Base-by-base conservation (phyloP, 139 green algal species). In the Chloropicon primus region DNA sequence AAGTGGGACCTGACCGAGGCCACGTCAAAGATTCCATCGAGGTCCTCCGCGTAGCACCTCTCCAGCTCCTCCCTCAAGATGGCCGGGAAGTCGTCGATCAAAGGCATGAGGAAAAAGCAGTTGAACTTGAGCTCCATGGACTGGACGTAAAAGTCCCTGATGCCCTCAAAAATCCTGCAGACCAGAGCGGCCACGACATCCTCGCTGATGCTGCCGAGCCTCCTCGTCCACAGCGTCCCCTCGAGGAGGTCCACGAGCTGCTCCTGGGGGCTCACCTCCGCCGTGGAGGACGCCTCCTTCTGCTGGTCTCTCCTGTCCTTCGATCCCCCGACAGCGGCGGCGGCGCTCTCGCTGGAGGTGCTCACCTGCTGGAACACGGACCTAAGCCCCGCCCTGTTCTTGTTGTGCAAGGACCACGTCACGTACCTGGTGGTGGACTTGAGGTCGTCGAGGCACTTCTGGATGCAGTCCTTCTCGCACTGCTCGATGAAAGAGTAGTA, bases 81-180 rank as follows among this genome's bases (percentile, higher is more conserved):
- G 5, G 81, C 80, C 5, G 91, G 91, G 85, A 97, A 97, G 22
- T 83, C 76, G 86, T 97, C 91, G 22, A 98, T 84, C 22, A 98
- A 72, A 1, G 93, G 93, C 94, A 98, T 97, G 26, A 98, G 87
- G 89, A 98, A 97, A 88, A 98, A 98, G 84, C 92, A 97, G 87
- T 97, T 97, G 92, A 97, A 97, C 89, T 96, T 96, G 27, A 96
- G 84, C 87, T 94, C 90, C 72, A 91, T 88, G 21, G 80, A 73
- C 78, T 88, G 85, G n/a, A 97, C 89, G 79, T 96, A 86, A 86
- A 96, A 88, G 83, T 97, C 92, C 26, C 94, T 84, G 80, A 98
- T 96, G 83, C 94, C 90, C 73, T 89, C 85, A 75, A 93, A 95
- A 73, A 95, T 93, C 82, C 95, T 89, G 28, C 81, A 86, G 28